These are phyloP conservation scores for Aspergillus novoparasiticus DNA, from an alignment of 2,329 filamentous ascomycete genomes.

Conservation along the genomic window DNA sequence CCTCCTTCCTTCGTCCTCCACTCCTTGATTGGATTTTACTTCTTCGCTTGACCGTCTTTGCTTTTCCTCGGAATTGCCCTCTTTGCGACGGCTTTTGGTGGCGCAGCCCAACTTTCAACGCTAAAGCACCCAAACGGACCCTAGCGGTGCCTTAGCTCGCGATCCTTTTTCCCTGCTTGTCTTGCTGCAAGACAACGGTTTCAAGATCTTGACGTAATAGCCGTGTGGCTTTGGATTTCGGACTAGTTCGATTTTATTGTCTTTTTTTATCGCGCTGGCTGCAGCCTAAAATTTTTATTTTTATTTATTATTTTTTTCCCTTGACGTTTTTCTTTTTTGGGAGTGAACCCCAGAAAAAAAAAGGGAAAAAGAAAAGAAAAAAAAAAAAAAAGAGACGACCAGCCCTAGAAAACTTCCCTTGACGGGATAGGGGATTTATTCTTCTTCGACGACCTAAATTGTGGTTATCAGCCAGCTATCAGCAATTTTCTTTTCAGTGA, in stretches of 20 bases:
- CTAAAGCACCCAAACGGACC: constrained; percentile 20
- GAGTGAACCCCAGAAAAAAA: background rate
- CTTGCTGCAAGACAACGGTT: constrained; percentile 23
- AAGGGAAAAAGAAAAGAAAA: background rate
- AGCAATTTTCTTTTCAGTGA: background rate
- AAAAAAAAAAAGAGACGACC: background rate
- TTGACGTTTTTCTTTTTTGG: constrained; percentile 20
- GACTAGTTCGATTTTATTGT: constrained; percentile 16
- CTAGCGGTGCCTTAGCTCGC: constrained; percentile 16
- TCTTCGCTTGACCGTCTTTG: constrained; percentile 1
- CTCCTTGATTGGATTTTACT: constrained; percentile 4
- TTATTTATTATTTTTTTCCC: constrained; percentile 24
- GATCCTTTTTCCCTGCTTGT: constrained; percentile 19
- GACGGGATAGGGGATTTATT: constrained; percentile 19
- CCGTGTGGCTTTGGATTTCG: constrained; percentile 20
- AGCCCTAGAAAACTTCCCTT: constrained; percentile 23
- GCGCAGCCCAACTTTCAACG: constrained; percentile 21
- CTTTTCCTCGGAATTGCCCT: constrained; percentile 4
- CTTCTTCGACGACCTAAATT: constrained; percentile 11
- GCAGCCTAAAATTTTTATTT: constrained; percentile 15
- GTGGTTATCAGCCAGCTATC: constrained; percentile 7
- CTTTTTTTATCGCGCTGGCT: constrained; percentile 20
- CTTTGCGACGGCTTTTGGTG: constrained; percentile 13
- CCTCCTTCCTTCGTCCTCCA: constrained; percentile 6
- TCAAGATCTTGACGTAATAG: constrained; percentile 27